A percentile compares a stretch with the other conserved stretches of the same genome.
phyloP scores from a whole-genome alignment of 164 flowering plant genomes.

The Protea cynaroides region DNA sequence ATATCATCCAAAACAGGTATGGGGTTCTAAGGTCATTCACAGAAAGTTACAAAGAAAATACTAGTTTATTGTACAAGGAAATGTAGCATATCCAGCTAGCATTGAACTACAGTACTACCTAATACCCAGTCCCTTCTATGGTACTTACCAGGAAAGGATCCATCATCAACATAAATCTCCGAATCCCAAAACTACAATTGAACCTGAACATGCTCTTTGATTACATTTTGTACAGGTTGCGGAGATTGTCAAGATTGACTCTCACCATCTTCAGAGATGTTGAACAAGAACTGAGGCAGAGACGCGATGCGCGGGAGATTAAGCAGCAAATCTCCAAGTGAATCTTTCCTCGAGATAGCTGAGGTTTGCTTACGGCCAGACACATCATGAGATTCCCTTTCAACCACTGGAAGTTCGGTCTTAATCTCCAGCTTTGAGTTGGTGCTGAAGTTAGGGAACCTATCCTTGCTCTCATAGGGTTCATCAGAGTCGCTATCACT shows the following conservation, averaged over 20 bases:
- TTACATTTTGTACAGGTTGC: not conserved
- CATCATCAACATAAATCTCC: slow-evolving; percentile 17
- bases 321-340: slow-evolving; percentile 66
- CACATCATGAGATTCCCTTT: slow-evolving; percentile 23
- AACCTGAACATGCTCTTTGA: not conserved
- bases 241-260: slow-evolving; percentile 29
- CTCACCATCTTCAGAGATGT: slow-evolving; percentile 67
- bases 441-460: slow-evolving; percentile 1
- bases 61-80: not conserved
- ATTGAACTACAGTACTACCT: not conserved
- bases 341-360: slow-evolving; percentile 72
- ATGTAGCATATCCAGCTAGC: not conserved
- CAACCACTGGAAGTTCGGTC: slow-evolving; percentile 10
- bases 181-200: slow-evolving; percentile 10
- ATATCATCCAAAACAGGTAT: too few relatives aligned
- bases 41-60: not conserved
- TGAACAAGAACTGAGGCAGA: slow-evolving; percentile 70
- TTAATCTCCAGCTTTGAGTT: slow-evolving; percentile 15
- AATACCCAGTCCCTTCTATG: not conserved
- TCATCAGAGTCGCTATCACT: slow-evolving; percentile 15
- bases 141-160: slow-evolving; percentile 12
- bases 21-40: not conserved
- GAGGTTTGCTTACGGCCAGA: slow-evolving; percentile 34
- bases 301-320: slow-evolving; percentile 89
- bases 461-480: slow-evolving; percentile 12